Evolutionary conservation across 441 rosid species (phyloP).

Genomic region (Gossypium lobatum): DNA sequence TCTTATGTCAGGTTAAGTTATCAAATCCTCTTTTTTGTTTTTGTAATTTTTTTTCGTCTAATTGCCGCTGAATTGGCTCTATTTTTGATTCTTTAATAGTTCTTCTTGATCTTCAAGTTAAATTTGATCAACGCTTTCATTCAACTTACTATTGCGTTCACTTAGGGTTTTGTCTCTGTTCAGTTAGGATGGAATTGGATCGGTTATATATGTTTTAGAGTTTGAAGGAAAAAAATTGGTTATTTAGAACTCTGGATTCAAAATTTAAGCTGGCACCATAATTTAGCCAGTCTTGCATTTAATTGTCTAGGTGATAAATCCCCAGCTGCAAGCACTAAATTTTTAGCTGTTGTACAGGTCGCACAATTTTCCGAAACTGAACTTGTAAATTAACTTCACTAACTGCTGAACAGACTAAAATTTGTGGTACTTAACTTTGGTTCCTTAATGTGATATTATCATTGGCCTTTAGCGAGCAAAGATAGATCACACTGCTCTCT

Average conservation of each 20-base stretch:
- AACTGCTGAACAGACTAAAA: not conserved
- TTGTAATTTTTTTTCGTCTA: not conserved
- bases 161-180: constrained; percentile 5
- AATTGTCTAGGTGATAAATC: not conserved
- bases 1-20: constrained; percentile 77
- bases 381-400: not conserved
- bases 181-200: not conserved
- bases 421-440: not conserved
- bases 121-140: not conserved
- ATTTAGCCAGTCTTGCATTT: not conserved
- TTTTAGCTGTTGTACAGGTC: not conserved
- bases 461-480: not conserved
- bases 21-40: not conserved
- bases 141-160: not conserved
- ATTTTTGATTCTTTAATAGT: not conserved
- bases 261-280: not conserved
- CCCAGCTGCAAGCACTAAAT: not conserved
- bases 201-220: not conserved
- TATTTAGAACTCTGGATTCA: too few relatives aligned
- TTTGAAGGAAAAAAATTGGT: not conserved
- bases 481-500: not conserved
- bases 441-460: not conserved
- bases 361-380: not conserved
- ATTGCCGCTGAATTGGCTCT: not conserved
- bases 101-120: not conserved